A percentile compares a stretch with the other conserved stretches of the same genome.
Evolutionary conservation across 768 basidiomycete genomes (phyloP).

Genomic region (Amanita molliuscula): DNA sequence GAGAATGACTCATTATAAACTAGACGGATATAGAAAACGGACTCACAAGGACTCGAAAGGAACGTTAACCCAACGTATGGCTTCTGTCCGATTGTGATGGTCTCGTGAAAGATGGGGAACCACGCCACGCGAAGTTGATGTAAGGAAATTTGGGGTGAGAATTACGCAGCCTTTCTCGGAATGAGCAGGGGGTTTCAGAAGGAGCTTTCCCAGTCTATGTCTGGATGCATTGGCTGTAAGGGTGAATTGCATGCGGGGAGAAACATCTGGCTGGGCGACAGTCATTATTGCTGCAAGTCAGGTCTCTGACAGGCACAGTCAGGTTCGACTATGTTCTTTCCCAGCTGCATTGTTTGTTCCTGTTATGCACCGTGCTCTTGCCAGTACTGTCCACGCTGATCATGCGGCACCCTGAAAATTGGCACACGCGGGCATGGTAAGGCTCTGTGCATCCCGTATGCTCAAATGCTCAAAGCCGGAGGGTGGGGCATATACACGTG

Average conservation of each 20-base stretch:
- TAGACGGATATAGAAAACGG: background rate
- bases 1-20: background rate
- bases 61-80: conserved; percentile 55
- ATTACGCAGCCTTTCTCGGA: conserved; percentile 23
- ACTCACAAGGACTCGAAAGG: conserved; percentile 81
- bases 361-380: background rate
- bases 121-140: conserved; percentile 61
- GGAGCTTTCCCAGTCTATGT: conserved; percentile 24
- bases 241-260: conserved; percentile 9
- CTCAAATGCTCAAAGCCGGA: too few species aligned
- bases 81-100: conserved; percentile 32
- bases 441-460: background rate
- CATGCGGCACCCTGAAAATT: too few species aligned
- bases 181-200: conserved; percentile 13
- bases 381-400: background rate
- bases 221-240: conserved; percentile 8
- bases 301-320: too few species aligned
- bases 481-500: background rate
- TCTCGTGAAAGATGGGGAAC: conserved; percentile 68
- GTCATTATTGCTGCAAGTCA: background rate
- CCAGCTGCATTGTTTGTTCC: background rate
- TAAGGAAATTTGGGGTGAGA: conserved; percentile 51
- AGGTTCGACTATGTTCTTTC: background rate
- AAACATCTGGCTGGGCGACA: background rate
- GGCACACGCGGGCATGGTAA: background rate